Evolutionary conservation across 768 basidiomycete genomes (phyloP), one percentile per base, ranked within the genome.

Genomic region (Tricholoma terreum): DNA sequence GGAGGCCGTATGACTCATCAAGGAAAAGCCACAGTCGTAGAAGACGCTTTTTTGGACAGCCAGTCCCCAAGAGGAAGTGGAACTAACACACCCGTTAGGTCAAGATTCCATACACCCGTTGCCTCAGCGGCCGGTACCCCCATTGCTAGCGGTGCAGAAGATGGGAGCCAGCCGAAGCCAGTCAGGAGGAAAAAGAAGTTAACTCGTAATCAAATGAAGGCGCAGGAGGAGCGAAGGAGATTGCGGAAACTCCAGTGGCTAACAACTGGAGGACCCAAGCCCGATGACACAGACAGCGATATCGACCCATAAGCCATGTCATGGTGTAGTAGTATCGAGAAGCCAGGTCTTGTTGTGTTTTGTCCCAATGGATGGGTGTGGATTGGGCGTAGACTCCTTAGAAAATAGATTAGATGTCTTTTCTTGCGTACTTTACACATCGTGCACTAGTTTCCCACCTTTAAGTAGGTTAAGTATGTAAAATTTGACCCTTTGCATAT

Each of bases 151-250:
- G 92, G 89, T n/a, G 83, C 79, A 43, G 90, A 93, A 68, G 87
- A 84, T 53, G 60, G 57, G 21, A 66, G 58, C 19, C 52, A 60
- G 11, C 69, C 68, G 10, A 79, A 75, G 24, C 65, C 76, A 36
- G 67, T 77, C 52, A 87, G 78, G 74, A 93, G 89, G 80, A 95
- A 94, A 80, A 96, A 96, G 80, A 96, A 94, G 77, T 36, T 80
- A 69, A 92, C 91, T n/a, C 82, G 91, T 49, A 94, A 94, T 73
- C 91, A 96, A 71, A 22, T 88, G 61, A 98, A 98, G 73, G 92
- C 83, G 5, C 87, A 84, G 71, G 94, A 94, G 71, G 95, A 94
- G 71, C 80, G 95, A 58, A 80, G 91, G 69, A 80, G 86, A 66
- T 67, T 85, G 66, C 81, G 92, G 65, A 92, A 93, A 76, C 69